phyloP scores from a whole-genome alignment of 257 asterid species.

The Datura wrightii region DNA sequence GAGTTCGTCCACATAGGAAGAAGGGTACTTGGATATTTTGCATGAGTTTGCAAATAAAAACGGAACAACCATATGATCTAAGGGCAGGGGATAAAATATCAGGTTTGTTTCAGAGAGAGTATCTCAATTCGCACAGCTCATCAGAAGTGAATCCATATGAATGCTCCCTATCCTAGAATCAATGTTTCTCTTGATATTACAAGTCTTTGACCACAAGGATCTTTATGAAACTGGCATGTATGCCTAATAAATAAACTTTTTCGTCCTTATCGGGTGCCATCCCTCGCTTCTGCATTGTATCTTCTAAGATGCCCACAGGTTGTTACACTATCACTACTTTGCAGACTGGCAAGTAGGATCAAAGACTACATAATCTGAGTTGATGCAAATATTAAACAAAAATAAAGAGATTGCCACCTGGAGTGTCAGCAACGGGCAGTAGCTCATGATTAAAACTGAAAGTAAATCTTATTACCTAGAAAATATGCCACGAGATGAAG shows the following conservation, averaged over 20 bases:
- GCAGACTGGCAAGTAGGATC: not conserved
- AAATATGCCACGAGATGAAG: conserved; percentile 70
- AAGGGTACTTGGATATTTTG: not conserved
- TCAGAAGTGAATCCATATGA: not conserved
- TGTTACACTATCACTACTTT: not conserved
- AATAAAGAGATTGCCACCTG: not conserved
- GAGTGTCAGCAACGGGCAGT: not conserved
- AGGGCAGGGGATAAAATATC: not conserved
- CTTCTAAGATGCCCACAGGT: not conserved
- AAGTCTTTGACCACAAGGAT: not conserved
- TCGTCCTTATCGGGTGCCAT: not conserved
- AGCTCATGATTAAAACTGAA: not conserved
- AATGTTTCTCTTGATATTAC: not conserved
- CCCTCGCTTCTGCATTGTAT: not conserved
- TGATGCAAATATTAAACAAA: not conserved
- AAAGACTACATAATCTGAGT: not conserved
- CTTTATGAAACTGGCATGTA: not conserved
- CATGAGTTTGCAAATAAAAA: not conserved
- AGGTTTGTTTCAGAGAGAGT: not conserved
- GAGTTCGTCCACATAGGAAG: not conserved
- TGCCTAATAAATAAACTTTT: not conserved
- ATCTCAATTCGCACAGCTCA: not conserved
- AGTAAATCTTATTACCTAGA: conserved; percentile 57
- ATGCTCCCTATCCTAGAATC: not conserved
- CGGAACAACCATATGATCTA: not conserved